Conservation (phyloP, 805 yeast genomes). For the Yarrowia divulgata region DNA sequence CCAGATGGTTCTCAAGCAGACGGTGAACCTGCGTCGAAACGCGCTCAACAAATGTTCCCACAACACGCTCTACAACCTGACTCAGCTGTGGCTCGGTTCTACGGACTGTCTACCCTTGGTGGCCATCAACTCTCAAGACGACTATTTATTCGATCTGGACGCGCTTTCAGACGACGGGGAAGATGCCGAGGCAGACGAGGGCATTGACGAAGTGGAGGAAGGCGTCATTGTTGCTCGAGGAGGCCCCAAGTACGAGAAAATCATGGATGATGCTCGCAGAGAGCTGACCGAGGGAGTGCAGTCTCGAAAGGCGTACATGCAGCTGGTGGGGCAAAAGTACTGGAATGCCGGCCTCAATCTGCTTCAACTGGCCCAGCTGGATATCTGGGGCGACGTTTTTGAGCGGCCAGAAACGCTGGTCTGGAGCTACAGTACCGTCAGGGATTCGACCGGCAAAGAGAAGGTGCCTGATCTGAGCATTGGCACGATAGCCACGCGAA, state of each 20-base stretch:
- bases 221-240: constrained; percentile 35
- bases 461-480: constrained; percentile 52
- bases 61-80: constrained; percentile 19
- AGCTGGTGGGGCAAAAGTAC: constrained; percentile 11
- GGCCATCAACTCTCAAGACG: constrained; percentile 28
- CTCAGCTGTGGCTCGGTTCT: constrained; percentile 21
- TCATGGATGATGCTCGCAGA: constrained; percentile 9
- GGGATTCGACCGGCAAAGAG: constrained; percentile 46
- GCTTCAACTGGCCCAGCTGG: constrained; percentile 27
- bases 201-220: constrained; percentile 31
- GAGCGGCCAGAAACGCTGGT: constrained; percentile 54
- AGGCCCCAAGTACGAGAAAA: constrained; percentile 16
- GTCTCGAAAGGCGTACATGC: constrained; percentile 16
- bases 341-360: constrained; percentile 30
- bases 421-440: constrained; percentile 52
- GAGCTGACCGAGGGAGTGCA: constrained; percentile 5
- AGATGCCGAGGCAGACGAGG: constrained; percentile 7
- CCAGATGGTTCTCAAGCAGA: constrained; percentile 26
- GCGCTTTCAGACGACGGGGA: neutral
- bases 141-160: constrained; percentile 32
- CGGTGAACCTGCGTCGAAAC: neutral
- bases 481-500: constrained; percentile 61
- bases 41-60: constrained; percentile 16
- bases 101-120: constrained; percentile 20
- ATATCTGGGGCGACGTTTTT: constrained; percentile 56